Percentiles rank a stretch among this genome's conserved stretches.
phyloP scores from a whole-genome alignment of 1,139 yeast species.

The Torulaspora pretoriensis region DNA sequence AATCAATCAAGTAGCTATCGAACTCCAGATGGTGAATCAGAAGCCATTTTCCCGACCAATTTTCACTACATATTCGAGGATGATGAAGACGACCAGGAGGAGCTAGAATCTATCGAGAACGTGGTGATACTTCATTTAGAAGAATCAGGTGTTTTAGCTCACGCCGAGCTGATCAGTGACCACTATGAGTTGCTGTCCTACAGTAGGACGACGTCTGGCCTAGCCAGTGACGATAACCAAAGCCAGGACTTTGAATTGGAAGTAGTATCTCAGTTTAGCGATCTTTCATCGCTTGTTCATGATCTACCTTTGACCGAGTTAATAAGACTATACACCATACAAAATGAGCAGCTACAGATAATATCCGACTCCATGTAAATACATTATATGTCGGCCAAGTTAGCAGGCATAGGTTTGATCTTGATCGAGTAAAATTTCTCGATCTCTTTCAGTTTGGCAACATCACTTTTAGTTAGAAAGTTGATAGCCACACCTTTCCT shows the following conservation, averaged over 20 bases:
- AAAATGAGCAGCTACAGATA: constrained; percentile 38
- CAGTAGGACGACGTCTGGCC: constrained; percentile 9
- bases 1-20: constrained; percentile 12
- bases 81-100: constrained; percentile 31
- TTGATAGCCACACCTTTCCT: constrained; percentile 94
- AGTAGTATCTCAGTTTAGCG: constrained; percentile 32
- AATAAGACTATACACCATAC: constrained; percentile 36
- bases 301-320: constrained; percentile 32
- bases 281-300: constrained; percentile 12
- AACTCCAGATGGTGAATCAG: constrained; percentile 16
- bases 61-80: constrained; percentile 33
- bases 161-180: constrained; percentile 33
- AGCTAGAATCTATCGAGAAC: constrained; percentile 31
- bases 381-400: constrained; percentile 45
- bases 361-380: constrained; percentile 21
- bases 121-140: constrained; percentile 36
- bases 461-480: constrained; percentile 72
- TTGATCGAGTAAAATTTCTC: constrained; percentile 74
- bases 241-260: constrained; percentile 26
- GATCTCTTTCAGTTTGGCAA: constrained; percentile 55
- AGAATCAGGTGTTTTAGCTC: constrained; percentile 23
- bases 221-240: constrained; percentile 7
- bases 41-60: constrained; percentile 31
- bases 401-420: constrained; percentile 85
- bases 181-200: constrained; percentile 31